These are phyloP conservation scores for Tolypocladium guangdongense DNA, from an alignment of 2,329 filamentous ascomycete species.

Conservation along the genomic window DNA sequence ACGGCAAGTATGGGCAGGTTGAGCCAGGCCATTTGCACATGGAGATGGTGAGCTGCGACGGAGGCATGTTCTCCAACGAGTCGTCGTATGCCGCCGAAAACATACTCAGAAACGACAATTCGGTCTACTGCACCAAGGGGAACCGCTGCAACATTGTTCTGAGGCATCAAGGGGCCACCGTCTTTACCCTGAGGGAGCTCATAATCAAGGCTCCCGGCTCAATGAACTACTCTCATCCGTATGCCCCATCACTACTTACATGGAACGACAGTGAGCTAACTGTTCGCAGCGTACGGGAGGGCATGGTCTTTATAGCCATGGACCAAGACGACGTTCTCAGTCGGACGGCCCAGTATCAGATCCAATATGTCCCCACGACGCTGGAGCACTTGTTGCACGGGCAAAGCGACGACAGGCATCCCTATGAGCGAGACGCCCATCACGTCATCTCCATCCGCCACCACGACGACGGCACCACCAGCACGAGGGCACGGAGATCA, in stretches of 20 bases:
- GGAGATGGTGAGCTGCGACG: conserved; percentile 85
- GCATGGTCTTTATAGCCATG: conserved; percentile 89
- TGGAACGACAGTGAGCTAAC: neutral
- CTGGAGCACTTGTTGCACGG: conserved; percentile 7
- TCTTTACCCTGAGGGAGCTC: conserved; percentile 76
- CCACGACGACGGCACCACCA: conserved; percentile 39
- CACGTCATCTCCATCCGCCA: conserved; percentile 41
- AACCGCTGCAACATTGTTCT: conserved; percentile 80
- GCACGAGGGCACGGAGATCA: conserved; percentile 33
- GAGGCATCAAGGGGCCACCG: conserved; percentile 66
- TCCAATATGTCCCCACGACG: conserved; percentile 44
- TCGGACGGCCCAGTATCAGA: conserved; percentile 64
- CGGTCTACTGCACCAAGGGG: conserved; percentile 85
- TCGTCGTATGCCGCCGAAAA: conserved; percentile 62
- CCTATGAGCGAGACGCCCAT: conserved; percentile 10
- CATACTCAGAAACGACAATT: conserved; percentile 68
- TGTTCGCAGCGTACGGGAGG: conserved; percentile 63
- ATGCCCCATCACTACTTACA: conserved; percentile 29
- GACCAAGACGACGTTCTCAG: conserved; percentile 62
- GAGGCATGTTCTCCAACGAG: conserved; percentile 58
- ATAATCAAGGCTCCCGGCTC: conserved; percentile 75
- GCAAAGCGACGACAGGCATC: conserved; percentile 8
- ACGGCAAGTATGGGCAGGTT: conserved; percentile 80
- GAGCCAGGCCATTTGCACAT: conserved; percentile 71
- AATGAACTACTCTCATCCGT: conserved; percentile 74